Percentiles rank a stretch among this genome's conserved stretches.
Evolutionary conservation across 805 yeast species (phyloP).

Genomic region (Saccharomycopsis babjevae): DNA sequence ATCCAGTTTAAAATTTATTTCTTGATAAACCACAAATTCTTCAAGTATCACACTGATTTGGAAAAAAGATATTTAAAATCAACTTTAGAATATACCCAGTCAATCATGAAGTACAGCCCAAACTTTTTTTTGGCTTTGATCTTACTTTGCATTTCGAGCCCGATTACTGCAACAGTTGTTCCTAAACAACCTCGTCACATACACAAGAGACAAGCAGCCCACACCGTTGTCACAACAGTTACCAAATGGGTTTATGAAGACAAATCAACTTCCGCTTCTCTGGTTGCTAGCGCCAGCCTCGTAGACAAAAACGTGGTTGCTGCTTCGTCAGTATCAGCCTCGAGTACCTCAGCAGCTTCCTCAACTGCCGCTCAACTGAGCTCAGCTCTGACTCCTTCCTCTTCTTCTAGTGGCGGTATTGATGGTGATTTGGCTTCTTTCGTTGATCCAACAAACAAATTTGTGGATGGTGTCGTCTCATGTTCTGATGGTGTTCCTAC

Average conservation of each 20-base stretch:
- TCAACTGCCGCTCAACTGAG: not conserved
- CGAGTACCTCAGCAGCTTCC: not conserved
- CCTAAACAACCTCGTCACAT: not conserved
- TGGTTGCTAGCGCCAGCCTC: not conserved
- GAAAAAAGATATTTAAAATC: no score
- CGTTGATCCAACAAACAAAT: slow-evolving; percentile 37
- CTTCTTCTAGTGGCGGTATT: slow-evolving; percentile 38
- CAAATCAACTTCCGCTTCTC: not conserved
- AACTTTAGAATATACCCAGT: no score
- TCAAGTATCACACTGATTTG: no score
- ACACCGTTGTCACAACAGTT: not conserved
- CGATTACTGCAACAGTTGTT: not conserved
- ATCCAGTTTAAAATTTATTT: no score
- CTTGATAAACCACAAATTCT: no score
- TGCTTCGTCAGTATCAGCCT: not conserved
- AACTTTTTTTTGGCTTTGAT: not conserved
- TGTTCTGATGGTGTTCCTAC: slow-evolving; percentile 58
- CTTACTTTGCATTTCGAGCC: not conserved
- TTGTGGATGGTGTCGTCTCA: slow-evolving; percentile 52
- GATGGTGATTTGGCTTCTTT: slow-evolving; percentile 46
- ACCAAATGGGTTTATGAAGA: slow-evolving; percentile 2
- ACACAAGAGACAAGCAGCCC: not conserved
- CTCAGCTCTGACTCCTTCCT: not conserved
- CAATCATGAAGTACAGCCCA: not conserved
- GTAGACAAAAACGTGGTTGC: not conserved